These are phyloP conservation scores for Leishmania tarentolae DNA, from an alignment of 208 protist genomes.

Conservation along the genomic window DNA sequence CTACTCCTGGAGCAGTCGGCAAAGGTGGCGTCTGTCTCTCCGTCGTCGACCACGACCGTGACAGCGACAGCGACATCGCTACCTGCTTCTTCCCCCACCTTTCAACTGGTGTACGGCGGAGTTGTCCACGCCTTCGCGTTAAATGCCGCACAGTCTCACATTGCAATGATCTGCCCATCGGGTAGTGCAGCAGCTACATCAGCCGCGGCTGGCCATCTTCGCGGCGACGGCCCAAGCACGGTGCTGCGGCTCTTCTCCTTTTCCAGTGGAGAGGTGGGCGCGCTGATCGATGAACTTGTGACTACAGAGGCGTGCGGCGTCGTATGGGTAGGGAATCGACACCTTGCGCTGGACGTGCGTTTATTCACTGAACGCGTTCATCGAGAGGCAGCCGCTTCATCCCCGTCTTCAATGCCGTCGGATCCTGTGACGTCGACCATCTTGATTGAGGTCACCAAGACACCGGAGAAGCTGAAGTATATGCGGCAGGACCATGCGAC, in stretches of 20 bases:
- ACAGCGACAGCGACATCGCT: neutral
- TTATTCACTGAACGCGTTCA: neutral
- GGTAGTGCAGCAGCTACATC: slow-evolving; percentile 24
- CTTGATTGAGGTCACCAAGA: slow-evolving; percentile 19
- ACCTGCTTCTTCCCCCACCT: neutral
- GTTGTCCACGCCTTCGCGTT: slow-evolving; percentile 31
- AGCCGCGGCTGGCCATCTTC: neutral
- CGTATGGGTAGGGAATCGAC: slow-evolving; percentile 48
- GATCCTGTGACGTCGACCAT: slow-evolving; percentile 5
- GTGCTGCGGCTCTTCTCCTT: slow-evolving; percentile 33
- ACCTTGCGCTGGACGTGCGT: slow-evolving; percentile 27
- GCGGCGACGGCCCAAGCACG: neutral
- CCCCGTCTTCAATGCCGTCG: neutral
- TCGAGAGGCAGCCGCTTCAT: neutral
- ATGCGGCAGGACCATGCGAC: slow-evolving; percentile 18
- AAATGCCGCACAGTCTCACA: slow-evolving; percentile 25
- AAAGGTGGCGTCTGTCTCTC: neutral
- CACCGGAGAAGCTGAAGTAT: slow-evolving; percentile 12
- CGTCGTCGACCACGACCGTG: neutral
- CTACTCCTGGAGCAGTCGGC: slow-evolving; percentile 6
- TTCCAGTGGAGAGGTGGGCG: slow-evolving; percentile 39
- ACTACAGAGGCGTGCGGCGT: slow-evolving; percentile 32
- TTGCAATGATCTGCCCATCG: slow-evolving; percentile 35
- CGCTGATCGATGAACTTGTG: slow-evolving; percentile 55
- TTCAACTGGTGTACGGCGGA: slow-evolving; percentile 47